Conservation (phyloP, 495 filamentous ascomycete species). For the Pyronema domesticum region DNA sequence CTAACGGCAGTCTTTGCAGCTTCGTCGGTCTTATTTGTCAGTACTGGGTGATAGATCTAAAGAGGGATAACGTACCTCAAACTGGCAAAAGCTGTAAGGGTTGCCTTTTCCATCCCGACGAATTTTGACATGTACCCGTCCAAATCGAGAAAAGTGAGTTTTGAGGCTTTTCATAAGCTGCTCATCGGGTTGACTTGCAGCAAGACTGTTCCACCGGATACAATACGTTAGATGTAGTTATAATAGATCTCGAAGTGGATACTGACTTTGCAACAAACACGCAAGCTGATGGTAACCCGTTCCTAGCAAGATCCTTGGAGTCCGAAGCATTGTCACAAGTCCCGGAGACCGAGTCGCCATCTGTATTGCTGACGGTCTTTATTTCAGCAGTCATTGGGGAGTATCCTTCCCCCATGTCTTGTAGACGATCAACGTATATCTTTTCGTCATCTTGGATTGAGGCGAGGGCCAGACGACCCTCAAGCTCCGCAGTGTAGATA, state of each 20-base stretch:
- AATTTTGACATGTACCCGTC: constrained; percentile 21
- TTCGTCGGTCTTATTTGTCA: constrained; percentile 14
- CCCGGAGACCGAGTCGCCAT: background rate
- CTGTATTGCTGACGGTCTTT: background rate
- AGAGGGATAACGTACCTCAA: constrained; percentile 10
- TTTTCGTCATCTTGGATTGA: background rate
- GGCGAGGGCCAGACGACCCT: background rate
- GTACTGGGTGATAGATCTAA: background rate
- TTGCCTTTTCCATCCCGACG: constrained; percentile 22
- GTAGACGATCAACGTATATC: background rate
- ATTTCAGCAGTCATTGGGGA: background rate
- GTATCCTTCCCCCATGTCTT: background rate
- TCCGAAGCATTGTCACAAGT: constrained; percentile 9
- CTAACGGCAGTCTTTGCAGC: constrained; percentile 18
- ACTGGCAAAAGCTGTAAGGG: constrained; percentile 24
- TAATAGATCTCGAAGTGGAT: background rate
- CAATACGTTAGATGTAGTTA: constrained; percentile 2
- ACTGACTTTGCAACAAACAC: constrained; percentile 22
- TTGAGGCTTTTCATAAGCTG: constrained; percentile 21
- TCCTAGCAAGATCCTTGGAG: constrained; percentile 18
- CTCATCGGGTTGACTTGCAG: constrained; percentile 19
- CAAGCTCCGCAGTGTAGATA: constrained; percentile 5
- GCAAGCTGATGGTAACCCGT: constrained; percentile 21
- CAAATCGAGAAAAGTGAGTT: constrained; percentile 18
- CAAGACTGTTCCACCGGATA: constrained; percentile 15